These are phyloP conservation scores for Hypoxylon sp. DNA, from an alignment of 2,329 filamentous ascomycete species.

Conservation along the genomic window DNA sequence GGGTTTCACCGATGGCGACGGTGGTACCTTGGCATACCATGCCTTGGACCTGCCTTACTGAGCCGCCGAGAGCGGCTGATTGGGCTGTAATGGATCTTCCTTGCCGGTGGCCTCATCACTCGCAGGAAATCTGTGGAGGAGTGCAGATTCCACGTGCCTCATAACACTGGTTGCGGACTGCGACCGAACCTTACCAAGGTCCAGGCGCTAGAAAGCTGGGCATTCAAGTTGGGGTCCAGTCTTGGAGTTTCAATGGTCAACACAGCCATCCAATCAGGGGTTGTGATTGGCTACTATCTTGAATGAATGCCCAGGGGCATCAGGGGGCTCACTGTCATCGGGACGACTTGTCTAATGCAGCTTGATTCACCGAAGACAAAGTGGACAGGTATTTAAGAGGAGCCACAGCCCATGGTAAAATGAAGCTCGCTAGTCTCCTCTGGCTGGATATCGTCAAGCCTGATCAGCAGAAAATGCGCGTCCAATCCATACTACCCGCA, in stretches of 20 bases:
- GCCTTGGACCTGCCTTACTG: slow-evolving; percentile 33
- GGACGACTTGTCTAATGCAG: slow-evolving; percentile 25
- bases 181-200: slow-evolving; percentile 26
- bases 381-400: slow-evolving; percentile 29
- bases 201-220: slow-evolving; percentile 34
- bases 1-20: slow-evolving; percentile 36
- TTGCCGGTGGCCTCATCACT: slow-evolving; percentile 26
- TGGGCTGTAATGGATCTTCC: not conserved
- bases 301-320: slow-evolving; percentile 17
- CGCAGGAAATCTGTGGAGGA: slow-evolving; percentile 25
- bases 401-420: slow-evolving; percentile 8
- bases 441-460: slow-evolving; percentile 12
- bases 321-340: slow-evolving; percentile 29
- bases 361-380: slow-evolving; percentile 13
- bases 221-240: slow-evolving; percentile 12
- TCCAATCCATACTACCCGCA: slow-evolving; percentile 33
- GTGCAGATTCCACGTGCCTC: slow-evolving; percentile 36
- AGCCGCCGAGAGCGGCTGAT: slow-evolving; percentile 7
- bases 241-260: slow-evolving; percentile 31
- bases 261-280: slow-evolving; percentile 25
- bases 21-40: slow-evolving; percentile 27
- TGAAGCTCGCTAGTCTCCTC: slow-evolving; percentile 11
- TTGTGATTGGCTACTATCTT: slow-evolving; percentile 25
- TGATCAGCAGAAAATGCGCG: slow-evolving; percentile 41
- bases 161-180: slow-evolving; percentile 35